Conservation (phyloP, 768 basidiomycete species). For the Lepiota brunneoincarnata region DNA sequence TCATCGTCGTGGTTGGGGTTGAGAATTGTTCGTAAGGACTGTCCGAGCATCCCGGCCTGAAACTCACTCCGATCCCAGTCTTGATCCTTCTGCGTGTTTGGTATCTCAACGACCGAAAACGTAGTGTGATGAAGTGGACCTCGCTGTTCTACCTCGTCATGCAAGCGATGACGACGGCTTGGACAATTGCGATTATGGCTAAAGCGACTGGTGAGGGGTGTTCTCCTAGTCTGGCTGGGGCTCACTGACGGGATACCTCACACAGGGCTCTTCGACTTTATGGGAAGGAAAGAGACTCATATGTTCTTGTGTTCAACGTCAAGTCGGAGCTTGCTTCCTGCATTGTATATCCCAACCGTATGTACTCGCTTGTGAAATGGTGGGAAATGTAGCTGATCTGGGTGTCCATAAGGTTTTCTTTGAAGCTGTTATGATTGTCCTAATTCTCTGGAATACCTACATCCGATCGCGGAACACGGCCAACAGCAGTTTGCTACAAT, state of each 20-base stretch:
- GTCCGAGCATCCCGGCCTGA: not conserved
- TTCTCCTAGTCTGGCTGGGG: not conserved
- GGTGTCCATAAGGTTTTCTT: not conserved
- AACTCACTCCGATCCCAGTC: not conserved
- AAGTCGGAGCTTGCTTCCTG: conserved; percentile 3
- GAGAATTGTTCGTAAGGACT: conserved; percentile 1
- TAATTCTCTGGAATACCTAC: conserved; percentile 1
- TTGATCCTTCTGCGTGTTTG: conserved; percentile 5
- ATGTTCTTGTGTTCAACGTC: not conserved
- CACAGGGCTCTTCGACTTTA: not conserved
- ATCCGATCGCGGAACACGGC: not conserved
- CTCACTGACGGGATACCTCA: not conserved
- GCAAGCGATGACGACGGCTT: conserved; percentile 2
- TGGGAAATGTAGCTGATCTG: too few species aligned
- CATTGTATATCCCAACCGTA: not conserved
- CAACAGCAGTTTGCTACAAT: not conserved
- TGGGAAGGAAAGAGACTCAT: not conserved
- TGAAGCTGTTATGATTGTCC: conserved; percentile 3
- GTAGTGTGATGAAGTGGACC: conserved; percentile 6
- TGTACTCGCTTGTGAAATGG: not conserved
- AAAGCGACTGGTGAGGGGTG: not conserved
- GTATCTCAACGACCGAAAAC: not conserved
- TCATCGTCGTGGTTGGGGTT: not conserved
- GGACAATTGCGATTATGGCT: conserved; percentile 1
- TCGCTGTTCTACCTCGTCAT: not conserved